Evolutionary conservation across 148 eudicot genomes (phyloP), one percentile per base, ranked within the genome.

Genomic region (Chenopodium formosanum): DNA sequence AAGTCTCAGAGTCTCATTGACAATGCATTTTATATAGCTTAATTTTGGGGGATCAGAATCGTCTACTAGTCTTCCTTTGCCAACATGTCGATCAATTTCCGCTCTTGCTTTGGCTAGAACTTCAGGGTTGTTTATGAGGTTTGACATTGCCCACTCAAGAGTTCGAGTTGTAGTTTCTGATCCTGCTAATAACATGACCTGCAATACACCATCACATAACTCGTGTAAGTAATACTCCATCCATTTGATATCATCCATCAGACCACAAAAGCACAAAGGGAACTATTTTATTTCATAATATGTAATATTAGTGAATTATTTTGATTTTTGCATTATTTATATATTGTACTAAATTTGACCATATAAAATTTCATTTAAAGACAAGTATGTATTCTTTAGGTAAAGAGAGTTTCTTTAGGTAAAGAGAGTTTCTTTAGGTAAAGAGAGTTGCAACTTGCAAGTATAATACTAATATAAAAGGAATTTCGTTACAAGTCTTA

Each of bases 101-200:
- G n/a, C 2, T 79, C 82, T 75, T n/a, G 83, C 87, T 69, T 76
- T 79, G 9, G 65, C 44, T 3, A 86, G 16, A 9, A 77, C 29
- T 32, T 80, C 47, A 0, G 83, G 85, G 79, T 86, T 81, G 78
- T 40, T 80, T 27, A 86, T 3, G 44, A 86, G 85, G 50, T 83
- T 85, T 16, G 83, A 65, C 83, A 86, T 63, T 46, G 83, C 79
- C 85, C 81, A 86, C 31, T 86, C 85, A 20, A 86, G 31, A 19
- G 83, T 80, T 22, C 75, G 75, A 16, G 72, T 14, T n/a, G 85
- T 70, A 0, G 88, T 82, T 22, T 80, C 83, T 2, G 85, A 79
- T 56, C 85, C 88, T 9, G 81, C 88, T 1, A 73, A 4, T 16
- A 85, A 27, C 64, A 82, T 34, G 1, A 50, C 75, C 88, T 82